Evolutionary conservation across 1,284 basidiomycete genomes (phyloP).

Genomic region (Pyrrhoderma lamaoense): DNA sequence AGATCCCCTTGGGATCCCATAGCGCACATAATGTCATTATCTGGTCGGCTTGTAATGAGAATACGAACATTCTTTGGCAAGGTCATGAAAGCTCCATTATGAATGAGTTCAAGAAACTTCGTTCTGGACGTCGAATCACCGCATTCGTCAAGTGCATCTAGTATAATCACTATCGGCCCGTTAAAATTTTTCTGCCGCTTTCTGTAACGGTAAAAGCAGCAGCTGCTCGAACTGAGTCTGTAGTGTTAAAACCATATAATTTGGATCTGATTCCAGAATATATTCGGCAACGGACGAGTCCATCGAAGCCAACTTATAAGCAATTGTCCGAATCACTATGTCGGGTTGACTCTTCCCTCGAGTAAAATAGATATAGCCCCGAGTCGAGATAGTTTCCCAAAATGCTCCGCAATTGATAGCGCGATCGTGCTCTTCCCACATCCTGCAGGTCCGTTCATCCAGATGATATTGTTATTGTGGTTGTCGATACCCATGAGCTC

Average conservation of each 20-base stretch:
- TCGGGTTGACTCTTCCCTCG: background rate
- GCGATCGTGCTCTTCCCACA: background rate
- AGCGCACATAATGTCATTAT: background rate
- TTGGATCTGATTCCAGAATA: background rate
- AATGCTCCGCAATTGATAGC: background rate
- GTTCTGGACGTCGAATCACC: conserved; percentile 22
- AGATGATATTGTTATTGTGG: background rate
- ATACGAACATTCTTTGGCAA: background rate
- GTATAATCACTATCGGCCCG: conserved; percentile 29
- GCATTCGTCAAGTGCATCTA: conserved; percentile 31
- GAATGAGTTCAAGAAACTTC: conserved; percentile 18
- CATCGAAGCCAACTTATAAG: conserved; percentile 4
- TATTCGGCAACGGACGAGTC: conserved; percentile 8
- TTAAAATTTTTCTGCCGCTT: background rate
- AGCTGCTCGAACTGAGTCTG: conserved; percentile 1
- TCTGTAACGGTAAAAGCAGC: background rate
- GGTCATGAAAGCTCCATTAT: background rate
- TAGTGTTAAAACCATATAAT: background rate
- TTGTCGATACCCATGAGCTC: too few relatives aligned
- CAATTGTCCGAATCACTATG: background rate
- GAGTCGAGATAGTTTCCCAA: background rate
- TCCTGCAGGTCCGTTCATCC: conserved; percentile 1
- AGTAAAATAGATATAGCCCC: background rate
- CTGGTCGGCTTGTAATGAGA: conserved; percentile 3
- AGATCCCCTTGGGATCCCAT: background rate